A percentile compares a stretch with the other conserved stretches of the same genome.
These are phyloP conservation scores for Suillus americanus DNA, from an alignment of 768 basidiomycete species.

Conservation along the genomic window DNA sequence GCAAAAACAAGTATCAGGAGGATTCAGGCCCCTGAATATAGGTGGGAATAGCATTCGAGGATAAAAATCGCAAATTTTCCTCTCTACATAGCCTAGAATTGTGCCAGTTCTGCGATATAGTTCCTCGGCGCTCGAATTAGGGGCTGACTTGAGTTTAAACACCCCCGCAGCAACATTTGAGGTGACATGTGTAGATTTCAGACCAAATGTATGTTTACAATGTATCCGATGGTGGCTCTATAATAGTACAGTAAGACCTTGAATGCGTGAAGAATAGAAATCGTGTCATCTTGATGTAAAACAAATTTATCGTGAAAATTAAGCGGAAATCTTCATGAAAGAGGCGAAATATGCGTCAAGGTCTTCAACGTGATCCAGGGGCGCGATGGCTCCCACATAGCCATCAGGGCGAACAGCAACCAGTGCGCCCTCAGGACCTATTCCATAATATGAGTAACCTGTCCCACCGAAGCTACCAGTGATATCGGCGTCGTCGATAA, in stretches of 20 bases:
- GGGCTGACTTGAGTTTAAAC: no score
- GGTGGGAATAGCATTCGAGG: no score
- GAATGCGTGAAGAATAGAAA: background rate
- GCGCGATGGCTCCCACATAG: constrained; percentile 57
- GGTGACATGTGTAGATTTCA: background rate
- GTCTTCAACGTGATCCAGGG: constrained; percentile 38
- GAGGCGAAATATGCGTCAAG: constrained; percentile 48
- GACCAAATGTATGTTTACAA: background rate
- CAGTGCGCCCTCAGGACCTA: constrained; percentile 26
- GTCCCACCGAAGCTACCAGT: constrained; percentile 46
- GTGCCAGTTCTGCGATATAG: no score
- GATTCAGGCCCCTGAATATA: no score
- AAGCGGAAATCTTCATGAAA: constrained; percentile 32
- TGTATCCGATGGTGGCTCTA: background rate
- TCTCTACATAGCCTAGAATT: no score
- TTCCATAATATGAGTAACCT: constrained; percentile 57
- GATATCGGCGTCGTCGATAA: constrained; percentile 56
- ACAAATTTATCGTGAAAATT: background rate
- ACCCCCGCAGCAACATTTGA: background rate
- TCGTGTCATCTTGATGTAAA: background rate
- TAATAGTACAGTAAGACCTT: background rate
- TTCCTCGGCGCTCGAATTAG: no score
- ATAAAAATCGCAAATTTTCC: no score
- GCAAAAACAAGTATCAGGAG: no score
- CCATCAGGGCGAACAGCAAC: constrained; percentile 40